Percentiles rank a stretch among this genome's conserved stretches.
These are phyloP conservation scores for Gastrolobium bilobum DNA, from an alignment of 306 rosid genomes.

Conservation along the genomic window DNA sequence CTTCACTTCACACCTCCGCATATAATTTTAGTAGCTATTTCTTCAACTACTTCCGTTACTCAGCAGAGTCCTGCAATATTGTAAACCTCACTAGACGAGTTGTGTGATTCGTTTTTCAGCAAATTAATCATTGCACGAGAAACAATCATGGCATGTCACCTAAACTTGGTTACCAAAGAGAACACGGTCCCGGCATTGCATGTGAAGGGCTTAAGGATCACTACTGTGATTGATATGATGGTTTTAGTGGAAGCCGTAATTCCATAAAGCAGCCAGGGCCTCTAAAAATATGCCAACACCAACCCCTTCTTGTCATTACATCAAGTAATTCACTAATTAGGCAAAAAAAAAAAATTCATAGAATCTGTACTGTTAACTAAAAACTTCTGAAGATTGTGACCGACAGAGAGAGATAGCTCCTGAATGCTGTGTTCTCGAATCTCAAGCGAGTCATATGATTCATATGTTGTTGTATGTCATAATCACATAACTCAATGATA, in stretches of 20 bases:
- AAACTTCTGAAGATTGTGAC: constrained; percentile 14
- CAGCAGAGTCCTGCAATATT: background rate
- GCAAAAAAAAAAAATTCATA: too few species aligned
- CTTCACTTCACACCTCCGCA: background rate
- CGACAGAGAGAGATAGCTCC: constrained; percentile 28
- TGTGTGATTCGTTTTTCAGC: constrained; percentile 19
- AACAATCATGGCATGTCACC: constrained; percentile 15
- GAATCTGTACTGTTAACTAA: background rate
- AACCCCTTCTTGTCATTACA: too few species aligned
- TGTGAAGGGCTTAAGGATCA: constrained; percentile 30
- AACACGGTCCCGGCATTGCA: constrained; percentile 29
- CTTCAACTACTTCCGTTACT: constrained; percentile 18
- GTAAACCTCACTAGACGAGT: constrained; percentile 17
- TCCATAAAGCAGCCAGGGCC: too few species aligned
- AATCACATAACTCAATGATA: background rate
- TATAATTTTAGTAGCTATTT: constrained; percentile 20
- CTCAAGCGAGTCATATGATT: constrained; percentile 6
- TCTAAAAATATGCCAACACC: too few species aligned
- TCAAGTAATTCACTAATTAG: too few species aligned
- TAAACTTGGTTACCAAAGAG: background rate
- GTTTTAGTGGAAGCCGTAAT: background rate
- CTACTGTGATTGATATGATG: background rate
- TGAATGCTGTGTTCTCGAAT: background rate
- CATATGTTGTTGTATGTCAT: constrained; percentile 2
- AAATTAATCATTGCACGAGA: constrained; percentile 38